A percentile compares a stretch with the other conserved stretches of the same genome.
Conservation (phyloP, 352 stramenopile genomes). For the Pythium phragmitis region DNA sequence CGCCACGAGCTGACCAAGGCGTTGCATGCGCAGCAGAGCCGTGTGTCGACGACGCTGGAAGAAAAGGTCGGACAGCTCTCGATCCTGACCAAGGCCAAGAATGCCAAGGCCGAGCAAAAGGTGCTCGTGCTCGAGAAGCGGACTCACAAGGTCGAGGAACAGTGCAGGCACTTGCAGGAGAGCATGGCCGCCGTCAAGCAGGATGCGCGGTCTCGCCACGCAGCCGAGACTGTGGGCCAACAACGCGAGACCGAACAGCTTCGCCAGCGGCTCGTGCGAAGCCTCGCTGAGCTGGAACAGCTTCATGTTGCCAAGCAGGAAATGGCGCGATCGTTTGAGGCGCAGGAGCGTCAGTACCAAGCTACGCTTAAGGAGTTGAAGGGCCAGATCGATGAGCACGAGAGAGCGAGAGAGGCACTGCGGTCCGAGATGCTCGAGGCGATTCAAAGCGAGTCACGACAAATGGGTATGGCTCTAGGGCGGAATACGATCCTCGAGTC, state of each 20-base stretch:
- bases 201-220: slow-evolving; percentile 35
- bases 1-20: slow-evolving; percentile 59
- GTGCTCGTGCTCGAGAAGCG: slow-evolving; percentile 49
- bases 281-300: slow-evolving; percentile 44
- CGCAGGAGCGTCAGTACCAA: slow-evolving; percentile 53
- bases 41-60: slow-evolving; percentile 42
- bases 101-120: slow-evolving; percentile 51
- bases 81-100: slow-evolving; percentile 43
- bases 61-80: slow-evolving; percentile 53
- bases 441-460: slow-evolving; percentile 58
- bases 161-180: slow-evolving; percentile 40
- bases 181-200: slow-evolving; percentile 41
- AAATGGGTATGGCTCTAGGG: slow-evolving; percentile 63
- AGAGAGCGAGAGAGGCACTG: slow-evolving; percentile 51
- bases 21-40: slow-evolving; percentile 49
- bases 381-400: slow-evolving; percentile 37
- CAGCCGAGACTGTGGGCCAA: slow-evolving; percentile 18
- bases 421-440: slow-evolving; percentile 52
- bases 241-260: slow-evolving; percentile 42
- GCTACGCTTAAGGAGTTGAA: slow-evolving; percentile 52
- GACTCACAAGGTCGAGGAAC: slow-evolving; percentile 59
- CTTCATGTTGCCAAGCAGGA: slow-evolving; percentile 18
- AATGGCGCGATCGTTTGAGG: slow-evolving; percentile 34
- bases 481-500: slow-evolving; percentile 57
- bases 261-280: slow-evolving; percentile 47